phyloP scores from a whole-genome alignment of 2,329 filamentous ascomycete genomes.

The Ophiostoma piceae region DNA sequence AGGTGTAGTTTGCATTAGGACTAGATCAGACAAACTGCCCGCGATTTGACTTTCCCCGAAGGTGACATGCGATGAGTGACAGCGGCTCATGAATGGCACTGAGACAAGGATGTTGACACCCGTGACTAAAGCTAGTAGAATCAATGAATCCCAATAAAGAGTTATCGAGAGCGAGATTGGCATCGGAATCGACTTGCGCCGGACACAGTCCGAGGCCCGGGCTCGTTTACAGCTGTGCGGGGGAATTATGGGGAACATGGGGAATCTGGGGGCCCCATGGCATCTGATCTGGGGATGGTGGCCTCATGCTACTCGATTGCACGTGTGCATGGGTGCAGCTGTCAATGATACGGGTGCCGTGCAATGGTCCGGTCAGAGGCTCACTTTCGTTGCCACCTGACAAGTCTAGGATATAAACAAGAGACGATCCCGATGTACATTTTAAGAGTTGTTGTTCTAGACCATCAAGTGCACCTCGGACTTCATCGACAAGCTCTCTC shows the following conservation, averaged over 20 bases:
- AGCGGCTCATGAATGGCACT: background rate
- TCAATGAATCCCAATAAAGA: background rate
- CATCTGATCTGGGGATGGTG: background rate
- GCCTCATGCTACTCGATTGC: background rate
- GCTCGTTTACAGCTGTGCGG: slow-evolving; percentile 12
- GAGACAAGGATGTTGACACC: background rate
- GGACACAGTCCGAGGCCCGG: slow-evolving; percentile 18
- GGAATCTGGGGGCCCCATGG: slow-evolving; percentile 17
- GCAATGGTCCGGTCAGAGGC: background rate
- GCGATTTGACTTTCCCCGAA: background rate
- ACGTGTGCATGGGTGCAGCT: background rate
- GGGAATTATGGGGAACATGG: slow-evolving; percentile 18
- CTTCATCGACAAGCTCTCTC: background rate
- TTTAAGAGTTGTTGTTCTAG: background rate
- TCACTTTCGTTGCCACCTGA: background rate
- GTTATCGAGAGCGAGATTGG: background rate
- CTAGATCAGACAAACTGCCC: background rate
- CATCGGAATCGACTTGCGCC: slow-evolving; percentile 6
- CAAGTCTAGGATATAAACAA: background rate
- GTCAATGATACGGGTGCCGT: background rate
- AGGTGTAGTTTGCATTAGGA: background rate
- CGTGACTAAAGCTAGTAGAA: background rate
- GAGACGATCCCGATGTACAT: slow-evolving; percentile 7
- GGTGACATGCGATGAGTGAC: background rate
- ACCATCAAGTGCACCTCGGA: background rate